Conservation (phyloP, 768 basidiomycete species). For the Amanita thiersii region DNA sequence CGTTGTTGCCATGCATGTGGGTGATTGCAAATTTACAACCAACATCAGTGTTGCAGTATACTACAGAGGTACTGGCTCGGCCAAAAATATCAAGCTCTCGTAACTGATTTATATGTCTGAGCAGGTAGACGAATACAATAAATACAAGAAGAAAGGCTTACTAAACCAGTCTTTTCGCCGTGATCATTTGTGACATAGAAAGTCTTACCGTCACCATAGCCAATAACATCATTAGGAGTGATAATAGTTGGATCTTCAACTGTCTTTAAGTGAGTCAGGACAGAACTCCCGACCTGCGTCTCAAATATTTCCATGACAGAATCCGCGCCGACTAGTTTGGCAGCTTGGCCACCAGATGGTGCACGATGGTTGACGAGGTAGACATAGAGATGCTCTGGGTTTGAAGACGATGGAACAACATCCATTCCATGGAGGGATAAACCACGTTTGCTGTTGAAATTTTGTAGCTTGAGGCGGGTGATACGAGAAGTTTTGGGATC, state of each 20-base stretch:
- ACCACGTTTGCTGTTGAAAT: slow-evolving; percentile 31
- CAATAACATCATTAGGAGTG: slow-evolving; percentile 70
- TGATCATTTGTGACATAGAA: slow-evolving; percentile 71
- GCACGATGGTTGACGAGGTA: slow-evolving; percentile 69
- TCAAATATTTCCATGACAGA: slow-evolving; percentile 66
- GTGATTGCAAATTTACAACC: slow-evolving; percentile 55
- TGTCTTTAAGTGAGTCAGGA: slow-evolving; percentile 47
- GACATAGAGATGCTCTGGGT: slow-evolving; percentile 45
- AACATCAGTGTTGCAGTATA: slow-evolving; percentile 51
- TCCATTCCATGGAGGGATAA: slow-evolving; percentile 64
- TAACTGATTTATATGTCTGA: slow-evolving; percentile 9
- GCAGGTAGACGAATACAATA: neutral
- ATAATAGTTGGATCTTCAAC: slow-evolving; percentile 44
- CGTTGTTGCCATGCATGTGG: slow-evolving; percentile 49
- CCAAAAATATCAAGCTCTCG: slow-evolving; percentile 25
- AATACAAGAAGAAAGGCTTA: slow-evolving; percentile 23
- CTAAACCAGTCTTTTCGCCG: slow-evolving; percentile 42
- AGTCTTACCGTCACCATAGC: slow-evolving; percentile 51
- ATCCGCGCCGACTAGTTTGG: slow-evolving; percentile 51
- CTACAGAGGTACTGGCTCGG: slow-evolving; percentile 38
- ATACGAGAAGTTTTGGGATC: slow-evolving; percentile 37
- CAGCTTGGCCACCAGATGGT: slow-evolving; percentile 29
- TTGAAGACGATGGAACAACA: slow-evolving; percentile 42
- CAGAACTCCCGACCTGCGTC: slow-evolving; percentile 33
- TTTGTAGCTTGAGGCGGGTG: slow-evolving; percentile 34